Conservation (phyloP, 495 filamentous ascomycete genomes). For the Rostrohypoxylon terebratum region DNA sequence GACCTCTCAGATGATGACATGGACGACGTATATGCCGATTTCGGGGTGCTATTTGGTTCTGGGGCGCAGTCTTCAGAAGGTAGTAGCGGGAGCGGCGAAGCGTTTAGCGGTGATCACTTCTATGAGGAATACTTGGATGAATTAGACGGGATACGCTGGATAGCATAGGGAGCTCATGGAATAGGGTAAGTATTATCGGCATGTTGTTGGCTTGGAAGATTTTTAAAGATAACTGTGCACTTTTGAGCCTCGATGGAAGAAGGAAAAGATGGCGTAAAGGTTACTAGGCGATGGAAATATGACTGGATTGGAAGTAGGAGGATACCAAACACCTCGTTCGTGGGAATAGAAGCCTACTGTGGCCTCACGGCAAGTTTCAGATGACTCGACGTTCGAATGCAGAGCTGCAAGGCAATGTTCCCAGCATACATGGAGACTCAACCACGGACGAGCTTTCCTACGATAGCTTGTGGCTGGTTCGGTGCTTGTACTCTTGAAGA, state of each 20-base stretch:
- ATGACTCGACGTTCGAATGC: slow-evolving; percentile 4
- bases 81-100: slow-evolving; percentile 9
- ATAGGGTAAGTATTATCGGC: slow-evolving; percentile 2
- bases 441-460: not conserved
- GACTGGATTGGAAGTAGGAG: not conserved
- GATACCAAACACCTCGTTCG: slow-evolving; percentile 16
- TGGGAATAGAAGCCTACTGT: slow-evolving; percentile 21
- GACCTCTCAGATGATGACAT: slow-evolving; percentile 55
- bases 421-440: not conserved
- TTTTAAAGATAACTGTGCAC: not conserved
- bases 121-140: slow-evolving; percentile 60
- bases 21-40: slow-evolving; percentile 61
- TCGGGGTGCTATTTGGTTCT: slow-evolving; percentile 59
- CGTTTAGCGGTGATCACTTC: slow-evolving; percentile 42
- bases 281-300: slow-evolving; percentile 1
- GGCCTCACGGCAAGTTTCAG: slow-evolving; percentile 32
- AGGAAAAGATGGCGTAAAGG: slow-evolving; percentile 1
- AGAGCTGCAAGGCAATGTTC: slow-evolving; percentile 4
- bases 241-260: slow-evolving; percentile 11
- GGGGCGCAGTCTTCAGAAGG: slow-evolving; percentile 38
- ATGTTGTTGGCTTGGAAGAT: not conserved
- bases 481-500: not conserved
- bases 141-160: slow-evolving; percentile 58
- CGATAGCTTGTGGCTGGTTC: not conserved
- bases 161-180: slow-evolving; percentile 28